Evolutionary conservation across 2,329 filamentous ascomycete genomes (phyloP), one percentile per base, ranked within the genome.

Genomic region (Rutstroemia sp.): DNA sequence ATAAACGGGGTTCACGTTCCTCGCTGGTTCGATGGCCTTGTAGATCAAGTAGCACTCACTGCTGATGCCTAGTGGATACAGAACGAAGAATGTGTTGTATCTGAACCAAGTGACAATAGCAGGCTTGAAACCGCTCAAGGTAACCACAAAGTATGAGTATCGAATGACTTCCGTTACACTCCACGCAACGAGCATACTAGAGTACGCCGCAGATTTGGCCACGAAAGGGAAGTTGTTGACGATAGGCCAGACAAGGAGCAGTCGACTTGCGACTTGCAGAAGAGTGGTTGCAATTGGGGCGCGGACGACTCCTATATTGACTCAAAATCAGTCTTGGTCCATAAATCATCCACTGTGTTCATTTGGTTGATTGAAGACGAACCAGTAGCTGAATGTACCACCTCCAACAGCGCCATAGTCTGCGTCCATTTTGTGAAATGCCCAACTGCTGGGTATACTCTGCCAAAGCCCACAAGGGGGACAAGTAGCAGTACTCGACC

Each of bases 61-160:
- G 42, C 81, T 78, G 68, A 97, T 96, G 44, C 94, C 94, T 58
- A 97, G 71, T 1, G 94, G 94, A 73, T 99, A 99, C 21, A 99
- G 81, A 39, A 96, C 75, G 66, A 90, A 90, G 74, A 99, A 99
- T 7, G 89, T 91, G 72, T 95, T 96, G 74, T 96, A 92, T 65
- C 91, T 79, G 72, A 95, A 75, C 88, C 90, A 95, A 39, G 83
- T 83, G 69, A 96, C 79, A 58, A 79, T 75, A 0, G 67, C 70
- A 0, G 91, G 89, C 30, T 87, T 81, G 58, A 73, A 69, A 27
- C 81, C 78, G 61, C 77, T 74, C 34, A 94, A 80, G 65, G 83
- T 84, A 66, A 91, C 79, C 38, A 88, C 87, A 71, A 97, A 97
- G 79, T 89, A 99, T 49, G 83, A 81, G 79, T 99, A 99, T 54